Conservation (phyloP, 1,284 basidiomycete genomes). For the Phylloporus sp. region DNA sequence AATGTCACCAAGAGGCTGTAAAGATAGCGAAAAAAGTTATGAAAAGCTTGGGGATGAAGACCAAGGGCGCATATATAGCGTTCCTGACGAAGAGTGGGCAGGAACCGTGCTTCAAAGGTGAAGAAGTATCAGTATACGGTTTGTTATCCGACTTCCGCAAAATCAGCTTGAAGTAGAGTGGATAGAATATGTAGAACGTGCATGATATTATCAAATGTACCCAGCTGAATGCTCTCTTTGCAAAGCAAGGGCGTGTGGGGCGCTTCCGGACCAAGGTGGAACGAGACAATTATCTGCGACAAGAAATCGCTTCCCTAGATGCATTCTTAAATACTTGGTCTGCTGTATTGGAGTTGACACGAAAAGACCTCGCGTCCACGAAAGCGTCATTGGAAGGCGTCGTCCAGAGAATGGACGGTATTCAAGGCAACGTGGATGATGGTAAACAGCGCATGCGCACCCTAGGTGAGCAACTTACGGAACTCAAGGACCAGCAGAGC, state of each 20-base stretch:
- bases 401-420: slow-evolving; percentile 72
- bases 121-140: too few relatives aligned
- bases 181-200: too few relatives aligned
- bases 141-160: too few relatives aligned
- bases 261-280: slow-evolving; percentile 87
- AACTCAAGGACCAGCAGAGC: slow-evolving; percentile 76
- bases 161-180: too few relatives aligned
- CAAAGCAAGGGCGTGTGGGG: slow-evolving; percentile 87
- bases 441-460: slow-evolving; percentile 75
- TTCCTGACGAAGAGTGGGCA: too few relatives aligned
- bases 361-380: slow-evolving; percentile 66
- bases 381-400: slow-evolving; percentile 61
- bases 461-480: slow-evolving; percentile 70
- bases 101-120: too few relatives aligned
- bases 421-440: slow-evolving; percentile 78
- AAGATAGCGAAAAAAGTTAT: too few relatives aligned
- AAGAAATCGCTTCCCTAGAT: slow-evolving; percentile 77
- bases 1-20: too few relatives aligned
- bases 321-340: slow-evolving; percentile 62
- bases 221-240: slow-evolving; percentile 76
- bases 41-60: too few relatives aligned
- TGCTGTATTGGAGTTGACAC: slow-evolving; percentile 56
- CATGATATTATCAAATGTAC: slow-evolving; percentile 47
- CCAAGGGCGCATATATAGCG: too few relatives aligned
- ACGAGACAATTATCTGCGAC: slow-evolving; percentile 79